A percentile compares a stretch with the other conserved stretches of the same genome.
Conservation (phyloP, 2,329 filamentous ascomycete genomes). For the Hortaea sp. region DNA sequence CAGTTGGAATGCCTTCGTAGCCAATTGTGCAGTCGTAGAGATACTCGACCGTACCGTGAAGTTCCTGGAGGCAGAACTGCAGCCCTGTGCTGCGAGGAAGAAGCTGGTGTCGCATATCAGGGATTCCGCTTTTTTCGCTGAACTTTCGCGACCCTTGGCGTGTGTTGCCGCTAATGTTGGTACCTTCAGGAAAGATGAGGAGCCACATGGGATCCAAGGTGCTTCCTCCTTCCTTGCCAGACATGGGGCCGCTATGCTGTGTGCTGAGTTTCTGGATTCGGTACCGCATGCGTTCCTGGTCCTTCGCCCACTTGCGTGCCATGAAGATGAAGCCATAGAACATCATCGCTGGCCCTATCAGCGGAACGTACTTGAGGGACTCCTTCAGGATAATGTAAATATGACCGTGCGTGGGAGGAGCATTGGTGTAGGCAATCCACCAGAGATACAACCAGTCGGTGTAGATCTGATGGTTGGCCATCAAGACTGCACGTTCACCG, state of each 20-base stretch:
- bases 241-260: slow-evolving; percentile 27
- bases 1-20: slow-evolving; percentile 84
- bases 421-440: slow-evolving; percentile 73
- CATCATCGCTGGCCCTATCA: slow-evolving; percentile 74
- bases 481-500: slow-evolving; percentile 68
- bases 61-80: slow-evolving; percentile 67
- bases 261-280: slow-evolving; percentile 61
- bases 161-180: slow-evolving; percentile 68
- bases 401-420: slow-evolving; percentile 61
- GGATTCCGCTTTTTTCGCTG: slow-evolving; percentile 62
- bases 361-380: slow-evolving; percentile 71
- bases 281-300: slow-evolving; percentile 64
- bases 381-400: slow-evolving; percentile 87
- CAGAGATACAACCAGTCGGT: slow-evolving; percentile 91
- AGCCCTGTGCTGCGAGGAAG: slow-evolving; percentile 73
- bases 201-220: slow-evolving; percentile 68
- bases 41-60: slow-evolving; percentile 65
- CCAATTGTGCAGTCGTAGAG: slow-evolving; percentile 90
- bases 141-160: slow-evolving; percentile 59
- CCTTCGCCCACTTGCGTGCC: slow-evolving; percentile 78
- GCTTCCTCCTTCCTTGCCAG: slow-evolving; percentile 18
- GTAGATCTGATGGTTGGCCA: slow-evolving; percentile 68
- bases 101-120: slow-evolving; percentile 60
- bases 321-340: slow-evolving; percentile 87
- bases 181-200: slow-evolving; percentile 78